A percentile compares a stretch with the other conserved stretches of the same genome.
Conservation (phyloP, 495 filamentous ascomycete genomes). For the Podospora pseudopauciseta region DNA sequence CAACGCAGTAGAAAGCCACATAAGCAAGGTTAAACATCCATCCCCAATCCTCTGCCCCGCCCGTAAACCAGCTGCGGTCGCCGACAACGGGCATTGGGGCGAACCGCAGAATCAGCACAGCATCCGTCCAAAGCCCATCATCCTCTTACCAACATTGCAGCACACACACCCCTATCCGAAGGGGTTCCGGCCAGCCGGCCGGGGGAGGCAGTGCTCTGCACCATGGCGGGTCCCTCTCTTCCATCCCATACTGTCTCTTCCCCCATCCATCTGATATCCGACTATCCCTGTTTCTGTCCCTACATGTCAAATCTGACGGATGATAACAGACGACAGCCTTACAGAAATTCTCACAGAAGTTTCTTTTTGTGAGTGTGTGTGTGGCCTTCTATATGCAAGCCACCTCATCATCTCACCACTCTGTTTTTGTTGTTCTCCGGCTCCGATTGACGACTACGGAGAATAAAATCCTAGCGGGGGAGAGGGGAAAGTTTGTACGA, state of each 20-base stretch:
- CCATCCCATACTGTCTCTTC: too few relatives aligned
- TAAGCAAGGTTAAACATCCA: background rate
- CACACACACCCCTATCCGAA: background rate
- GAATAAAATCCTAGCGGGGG: background rate
- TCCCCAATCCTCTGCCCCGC: too few relatives aligned
- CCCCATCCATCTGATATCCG: background rate
- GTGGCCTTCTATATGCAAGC: background rate
- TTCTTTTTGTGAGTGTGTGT: too few relatives aligned
- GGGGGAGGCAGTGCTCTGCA: too few relatives aligned
- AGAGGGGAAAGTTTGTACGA: background rate
- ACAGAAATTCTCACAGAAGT: background rate
- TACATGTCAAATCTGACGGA: background rate
- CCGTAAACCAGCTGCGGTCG: background rate
- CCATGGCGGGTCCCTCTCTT: too few relatives aligned
- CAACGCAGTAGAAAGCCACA: background rate
- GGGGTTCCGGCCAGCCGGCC: too few relatives aligned
- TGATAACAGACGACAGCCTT: background rate
- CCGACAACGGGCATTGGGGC: background rate
- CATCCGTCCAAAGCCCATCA: background rate
- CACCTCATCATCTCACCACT: background rate
- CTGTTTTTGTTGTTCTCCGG: background rate
- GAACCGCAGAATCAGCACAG: background rate
- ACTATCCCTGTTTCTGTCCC: background rate
- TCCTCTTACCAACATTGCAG: background rate
- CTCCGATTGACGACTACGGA: background rate